Evolutionary conservation across 352 stramenopile species (phyloP).

Genomic region (Saprolegnia diclina): DNA sequence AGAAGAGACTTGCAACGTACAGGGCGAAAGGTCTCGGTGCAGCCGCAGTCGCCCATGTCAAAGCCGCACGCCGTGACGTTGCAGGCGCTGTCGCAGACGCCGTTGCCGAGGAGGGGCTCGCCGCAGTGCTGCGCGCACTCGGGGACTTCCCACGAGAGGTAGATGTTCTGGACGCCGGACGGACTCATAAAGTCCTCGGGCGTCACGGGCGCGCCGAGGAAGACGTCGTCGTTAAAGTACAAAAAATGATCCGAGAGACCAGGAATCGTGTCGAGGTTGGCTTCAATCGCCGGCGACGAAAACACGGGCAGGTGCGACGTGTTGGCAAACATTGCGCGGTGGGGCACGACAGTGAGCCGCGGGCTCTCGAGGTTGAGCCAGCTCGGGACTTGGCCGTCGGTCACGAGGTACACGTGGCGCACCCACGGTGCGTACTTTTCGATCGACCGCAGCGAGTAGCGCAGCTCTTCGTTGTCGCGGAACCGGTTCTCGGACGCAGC

Average conservation of each 20-base stretch:
- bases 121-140: constrained; percentile 78
- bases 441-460: constrained; percentile 88
- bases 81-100: constrained; percentile 83
- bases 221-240: constrained; percentile 97
- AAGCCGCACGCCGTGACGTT: constrained; percentile 87
- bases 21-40: constrained; percentile 33
- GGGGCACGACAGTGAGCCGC: constrained; percentile 82
- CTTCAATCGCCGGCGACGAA: constrained; percentile 91
- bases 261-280: constrained; percentile 90
- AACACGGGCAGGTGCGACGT: constrained; percentile 88
- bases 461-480: constrained; percentile 92
- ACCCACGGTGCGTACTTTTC: constrained; percentile 95
- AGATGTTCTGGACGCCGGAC: constrained; percentile 83
- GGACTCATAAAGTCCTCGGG: constrained; percentile 91
- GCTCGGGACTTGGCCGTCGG: constrained; percentile 90
- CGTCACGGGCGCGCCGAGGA: constrained; percentile 80
- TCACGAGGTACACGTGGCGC: constrained; percentile 92
- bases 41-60: constrained; percentile 92
- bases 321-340: constrained; percentile 89
- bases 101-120: constrained; percentile 72
- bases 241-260: constrained; percentile 89
- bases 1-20: background rate
- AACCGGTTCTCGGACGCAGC: constrained; percentile 88
- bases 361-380: constrained; percentile 87
- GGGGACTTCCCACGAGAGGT: constrained; percentile 91